A percentile compares a stretch with the other conserved stretches of the same genome.
Evolutionary conservation across 1,139 yeast species (phyloP).

Genomic region (Candida neerlandica): DNA sequence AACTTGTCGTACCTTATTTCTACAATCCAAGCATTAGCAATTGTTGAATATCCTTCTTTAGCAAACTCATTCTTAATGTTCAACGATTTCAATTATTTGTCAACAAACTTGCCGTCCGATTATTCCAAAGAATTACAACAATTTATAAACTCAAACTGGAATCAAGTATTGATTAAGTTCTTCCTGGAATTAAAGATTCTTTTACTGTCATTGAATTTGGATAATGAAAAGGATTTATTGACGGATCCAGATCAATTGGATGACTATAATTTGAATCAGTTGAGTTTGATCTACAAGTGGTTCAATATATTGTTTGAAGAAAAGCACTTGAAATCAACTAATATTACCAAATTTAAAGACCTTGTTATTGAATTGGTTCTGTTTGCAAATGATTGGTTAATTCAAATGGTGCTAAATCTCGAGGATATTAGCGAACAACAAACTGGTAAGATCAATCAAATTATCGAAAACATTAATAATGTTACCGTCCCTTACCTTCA

Average conservation of each 20-base stretch:
- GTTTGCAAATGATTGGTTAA: constrained; percentile 33
- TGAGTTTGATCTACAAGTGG: constrained; percentile 27
- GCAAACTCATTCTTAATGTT: constrained; percentile 35
- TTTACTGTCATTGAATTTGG: constrained; percentile 21
- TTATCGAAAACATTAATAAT: constrained; percentile 26
- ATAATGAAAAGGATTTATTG: constrained; percentile 6
- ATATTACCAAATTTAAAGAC: constrained; percentile 29
- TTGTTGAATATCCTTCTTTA: constrained; percentile 35
- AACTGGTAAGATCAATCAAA: constrained; percentile 31
- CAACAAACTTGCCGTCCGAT: constrained; percentile 13
- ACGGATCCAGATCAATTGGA: constrained; percentile 19
- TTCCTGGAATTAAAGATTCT: constrained; percentile 24
- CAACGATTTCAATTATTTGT: constrained; percentile 38
- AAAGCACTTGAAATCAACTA: constrained; percentile 29
- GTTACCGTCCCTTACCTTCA: constrained; percentile 21
- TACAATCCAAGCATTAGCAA: constrained; percentile 35
- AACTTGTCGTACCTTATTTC: constrained; percentile 20
- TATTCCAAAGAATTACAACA: constrained; percentile 17
- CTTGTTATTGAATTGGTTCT: constrained; percentile 32
- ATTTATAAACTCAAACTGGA: constrained; percentile 24
- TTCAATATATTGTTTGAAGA: constrained; percentile 26
- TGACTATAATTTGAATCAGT: constrained; percentile 25
- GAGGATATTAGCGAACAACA: constrained; percentile 43
- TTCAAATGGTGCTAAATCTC: constrained; percentile 28
- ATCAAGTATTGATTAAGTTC: constrained; percentile 24